phyloP scores from a whole-genome alignment of 306 rosid species.

The Cotoneaster glaucophyllus region DNA sequence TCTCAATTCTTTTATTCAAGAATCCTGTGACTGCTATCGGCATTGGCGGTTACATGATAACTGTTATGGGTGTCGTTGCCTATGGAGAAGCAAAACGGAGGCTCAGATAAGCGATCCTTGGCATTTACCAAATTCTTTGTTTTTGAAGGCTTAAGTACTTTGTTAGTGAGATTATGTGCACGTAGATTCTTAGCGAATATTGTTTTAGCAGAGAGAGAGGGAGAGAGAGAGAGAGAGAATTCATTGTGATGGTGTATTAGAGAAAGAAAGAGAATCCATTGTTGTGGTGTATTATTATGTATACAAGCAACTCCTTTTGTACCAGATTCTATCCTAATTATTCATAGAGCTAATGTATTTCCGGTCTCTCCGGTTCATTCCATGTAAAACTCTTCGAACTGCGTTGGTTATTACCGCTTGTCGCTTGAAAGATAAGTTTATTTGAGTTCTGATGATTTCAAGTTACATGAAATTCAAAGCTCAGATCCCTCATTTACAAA shows the following conservation, averaged over 20 bases:
- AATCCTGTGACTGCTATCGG: conserved; percentile 86
- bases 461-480: background rate
- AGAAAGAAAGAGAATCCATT: background rate
- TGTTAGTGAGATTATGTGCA: conserved; percentile 11
- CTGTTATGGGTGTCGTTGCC: conserved; percentile 74
- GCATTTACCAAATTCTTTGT: background rate
- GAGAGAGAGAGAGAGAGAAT: background rate
- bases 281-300: background rate
- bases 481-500: no score
- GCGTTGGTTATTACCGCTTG: no score
- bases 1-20: conserved; percentile 90
- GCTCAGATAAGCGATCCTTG: conserved; percentile 47
- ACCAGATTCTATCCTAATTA: background rate
- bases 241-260: conserved; percentile 7
- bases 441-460: background rate
- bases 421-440: no score
- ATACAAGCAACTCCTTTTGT: background rate
- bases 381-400: background rate
- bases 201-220: background rate
- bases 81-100: conserved; percentile 94
- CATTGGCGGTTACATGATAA: conserved; percentile 74
- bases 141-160: conserved; percentile 12
- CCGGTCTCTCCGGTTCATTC: background rate
- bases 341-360: background rate
- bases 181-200: conserved; percentile 27